These are phyloP conservation scores for Nidula microcarpa DNA, from an alignment of 768 basidiomycete genomes.

Conservation along the genomic window DNA sequence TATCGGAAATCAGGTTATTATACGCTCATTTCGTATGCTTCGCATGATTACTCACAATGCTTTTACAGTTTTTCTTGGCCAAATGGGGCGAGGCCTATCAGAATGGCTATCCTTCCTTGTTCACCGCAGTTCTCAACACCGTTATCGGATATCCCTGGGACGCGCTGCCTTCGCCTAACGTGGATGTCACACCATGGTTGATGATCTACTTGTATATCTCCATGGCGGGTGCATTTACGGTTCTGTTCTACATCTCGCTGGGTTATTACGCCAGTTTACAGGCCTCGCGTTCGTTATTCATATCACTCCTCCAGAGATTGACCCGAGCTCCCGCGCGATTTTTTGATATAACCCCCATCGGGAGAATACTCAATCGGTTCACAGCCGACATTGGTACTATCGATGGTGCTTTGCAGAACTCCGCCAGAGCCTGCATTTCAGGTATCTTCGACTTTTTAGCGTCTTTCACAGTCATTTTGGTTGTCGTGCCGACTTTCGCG, in stretches of 20 bases:
- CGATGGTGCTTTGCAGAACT: constrained; percentile 58
- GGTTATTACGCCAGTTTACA: constrained; percentile 70
- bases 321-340: constrained; percentile 65
- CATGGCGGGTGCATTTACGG: constrained; percentile 48
- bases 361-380: constrained; percentile 77
- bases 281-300: constrained; percentile 61
- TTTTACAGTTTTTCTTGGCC: constrained; percentile 56
- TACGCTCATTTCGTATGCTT: constrained; percentile 1
- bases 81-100: constrained; percentile 69
- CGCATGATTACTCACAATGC: background rate
- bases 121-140: constrained; percentile 5
- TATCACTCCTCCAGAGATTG: constrained; percentile 47
- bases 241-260: constrained; percentile 52
- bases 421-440: constrained; percentile 49
- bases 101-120: constrained; percentile 14
- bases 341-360: constrained; percentile 74
- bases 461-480: constrained; percentile 62
- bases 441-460: constrained; percentile 59
- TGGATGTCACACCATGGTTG: constrained; percentile 64
- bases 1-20: constrained; percentile 51
- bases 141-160: constrained; percentile 38
- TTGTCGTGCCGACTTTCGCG: constrained; percentile 59
- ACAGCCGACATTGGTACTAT: constrained; percentile 75
- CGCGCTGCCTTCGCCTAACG: constrained; percentile 53
- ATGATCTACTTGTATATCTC: constrained; percentile 62